Conservation (phyloP, 2,329 filamentous ascomycete genomes). For the Colletotrichum melonis region DNA sequence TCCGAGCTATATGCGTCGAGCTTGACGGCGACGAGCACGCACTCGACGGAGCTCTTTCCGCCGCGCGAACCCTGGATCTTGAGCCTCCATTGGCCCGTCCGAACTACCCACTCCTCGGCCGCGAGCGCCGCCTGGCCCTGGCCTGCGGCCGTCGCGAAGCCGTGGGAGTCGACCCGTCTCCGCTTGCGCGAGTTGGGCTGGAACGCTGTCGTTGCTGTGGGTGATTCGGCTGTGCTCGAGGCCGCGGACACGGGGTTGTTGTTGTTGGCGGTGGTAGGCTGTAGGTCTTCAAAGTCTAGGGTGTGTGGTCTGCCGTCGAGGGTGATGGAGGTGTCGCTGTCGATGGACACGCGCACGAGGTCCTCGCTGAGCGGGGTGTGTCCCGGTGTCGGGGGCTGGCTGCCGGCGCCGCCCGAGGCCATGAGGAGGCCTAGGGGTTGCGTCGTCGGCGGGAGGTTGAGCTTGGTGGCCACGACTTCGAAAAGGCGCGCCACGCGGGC, state of each 20-base stretch:
- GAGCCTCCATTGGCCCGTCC: constrained; percentile 78
- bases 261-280: not conserved
- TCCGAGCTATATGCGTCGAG: constrained; percentile 78
- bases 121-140: constrained; percentile 34
- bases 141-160: constrained; percentile 30
- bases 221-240: constrained; percentile 49
- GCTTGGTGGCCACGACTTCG: constrained; percentile 83
- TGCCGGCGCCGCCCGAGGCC: constrained; percentile 70
- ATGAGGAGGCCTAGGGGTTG: constrained; percentile 75
- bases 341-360: constrained; percentile 73
- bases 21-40: constrained; percentile 80
- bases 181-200: constrained; percentile 57
- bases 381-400: constrained; percentile 73
- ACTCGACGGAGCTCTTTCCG: constrained; percentile 70
- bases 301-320: constrained; percentile 67
- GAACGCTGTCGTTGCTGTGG: constrained; percentile 42
- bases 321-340: constrained; percentile 66
- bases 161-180: constrained; percentile 51
- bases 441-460: constrained; percentile 72
- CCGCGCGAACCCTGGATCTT: constrained; percentile 67
- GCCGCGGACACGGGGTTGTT: constrained; percentile 43
- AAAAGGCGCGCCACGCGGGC: constrained; percentile 78
- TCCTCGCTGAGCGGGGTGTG: constrained; percentile 78
- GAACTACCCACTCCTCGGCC: constrained; percentile 70
- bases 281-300: constrained; percentile 40